Conservation (phyloP, 495 filamentous ascomycete genomes). For the Penicillium cosmopolitanum region DNA sequence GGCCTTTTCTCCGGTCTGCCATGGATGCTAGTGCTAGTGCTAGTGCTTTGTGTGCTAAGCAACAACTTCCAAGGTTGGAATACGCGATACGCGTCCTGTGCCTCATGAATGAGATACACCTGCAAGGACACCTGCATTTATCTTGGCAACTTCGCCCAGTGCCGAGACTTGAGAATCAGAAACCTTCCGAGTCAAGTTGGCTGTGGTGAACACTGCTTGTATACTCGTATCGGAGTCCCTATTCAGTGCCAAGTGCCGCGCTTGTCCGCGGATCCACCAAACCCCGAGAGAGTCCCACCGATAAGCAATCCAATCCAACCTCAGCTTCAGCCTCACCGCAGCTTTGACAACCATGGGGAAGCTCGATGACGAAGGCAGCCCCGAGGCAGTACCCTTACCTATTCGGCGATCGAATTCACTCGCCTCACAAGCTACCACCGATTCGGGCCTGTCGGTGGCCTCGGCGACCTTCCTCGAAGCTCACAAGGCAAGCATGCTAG, state of each 20-base stretch:
- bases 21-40: neutral
- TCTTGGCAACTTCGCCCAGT: neutral
- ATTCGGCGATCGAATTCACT: constrained; percentile 33
- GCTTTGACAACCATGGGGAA: constrained; percentile 35
- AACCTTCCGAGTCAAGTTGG: no score
- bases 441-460: constrained; percentile 44
- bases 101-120: no score
- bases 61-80: no score
- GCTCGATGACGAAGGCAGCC: constrained; percentile 29
- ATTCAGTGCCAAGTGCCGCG: no score
- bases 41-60: neutral
- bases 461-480: constrained; percentile 37
- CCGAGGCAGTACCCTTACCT: constrained; percentile 33
- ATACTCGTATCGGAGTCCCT: no score
- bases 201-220: no score
- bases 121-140: neutral
- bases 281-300: constrained; percentile 17
- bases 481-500: constrained; percentile 25
- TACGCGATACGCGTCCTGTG: neutral
- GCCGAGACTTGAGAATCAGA: neutral
- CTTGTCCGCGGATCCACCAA: no score
- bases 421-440: constrained; percentile 38
- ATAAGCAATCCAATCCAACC: constrained; percentile 20
- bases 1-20: no score
- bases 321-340: constrained; percentile 2